A percentile compares a stretch with the other conserved stretches of the same genome.
phyloP scores from a whole-genome alignment of 345 rosid species.

The Lumnitzera racemosa region DNA sequence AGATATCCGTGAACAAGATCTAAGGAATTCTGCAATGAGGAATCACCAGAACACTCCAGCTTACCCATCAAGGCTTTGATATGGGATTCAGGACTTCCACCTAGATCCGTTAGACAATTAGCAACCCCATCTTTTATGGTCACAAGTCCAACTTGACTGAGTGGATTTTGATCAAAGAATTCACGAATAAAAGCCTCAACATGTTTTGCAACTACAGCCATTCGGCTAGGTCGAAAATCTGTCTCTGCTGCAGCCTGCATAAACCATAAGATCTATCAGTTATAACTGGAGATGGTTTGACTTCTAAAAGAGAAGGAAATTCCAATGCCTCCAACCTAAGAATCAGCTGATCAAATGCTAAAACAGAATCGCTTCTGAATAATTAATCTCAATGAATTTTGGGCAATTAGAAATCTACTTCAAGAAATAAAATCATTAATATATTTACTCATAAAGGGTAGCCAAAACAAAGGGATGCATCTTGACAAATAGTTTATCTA shows the following conservation, averaged over 20 bases:
- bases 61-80: constrained; percentile 81
- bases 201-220: constrained; percentile 66
- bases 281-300: background rate
- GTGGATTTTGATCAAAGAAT: constrained; percentile 89
- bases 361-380: too few relatives aligned
- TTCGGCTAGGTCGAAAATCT: constrained; percentile 67
- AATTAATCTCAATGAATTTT: too few relatives aligned
- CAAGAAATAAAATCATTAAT: too few relatives aligned
- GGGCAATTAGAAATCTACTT: too few relatives aligned
- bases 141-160: constrained; percentile 77
- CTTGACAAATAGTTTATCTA: too few relatives aligned
- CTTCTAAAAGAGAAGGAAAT: background rate
- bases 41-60: constrained; percentile 67
- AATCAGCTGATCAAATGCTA: too few relatives aligned
- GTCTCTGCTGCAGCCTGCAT: constrained; percentile 77
- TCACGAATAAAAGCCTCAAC: constrained; percentile 82
- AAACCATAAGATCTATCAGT: constrained; percentile 1
- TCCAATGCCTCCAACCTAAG: too few relatives aligned
- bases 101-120: constrained; percentile 72
- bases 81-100: constrained; percentile 93
- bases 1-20: constrained; percentile 66
- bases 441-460: too few relatives aligned
- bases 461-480: too few relatives aligned
- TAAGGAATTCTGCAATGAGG: constrained; percentile 80
- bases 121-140: constrained; percentile 80